These are phyloP conservation scores for Rhodotorula sp. DNA, from an alignment of 1,284 basidiomycete species.

Conservation along the genomic window DNA sequence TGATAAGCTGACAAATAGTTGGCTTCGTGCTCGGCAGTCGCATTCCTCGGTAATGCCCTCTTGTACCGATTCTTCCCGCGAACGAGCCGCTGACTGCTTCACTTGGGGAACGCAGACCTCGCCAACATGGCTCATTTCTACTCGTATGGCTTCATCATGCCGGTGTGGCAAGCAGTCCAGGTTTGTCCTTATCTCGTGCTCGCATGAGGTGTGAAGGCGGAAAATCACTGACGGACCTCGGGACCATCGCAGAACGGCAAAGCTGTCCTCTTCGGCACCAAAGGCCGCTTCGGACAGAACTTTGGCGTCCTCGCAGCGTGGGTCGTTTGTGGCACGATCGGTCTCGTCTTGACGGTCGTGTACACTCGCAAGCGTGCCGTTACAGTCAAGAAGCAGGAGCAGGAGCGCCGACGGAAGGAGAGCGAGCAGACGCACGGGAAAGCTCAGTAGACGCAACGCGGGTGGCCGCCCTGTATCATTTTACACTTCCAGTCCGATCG, in stretches of 20 bases:
- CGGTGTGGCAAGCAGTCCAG: slow-evolving; percentile 46
- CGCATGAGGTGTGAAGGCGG: too few relatives aligned
- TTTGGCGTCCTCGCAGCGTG: slow-evolving; percentile 47
- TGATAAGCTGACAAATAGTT: not conserved
- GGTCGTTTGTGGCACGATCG: slow-evolving; percentile 18
- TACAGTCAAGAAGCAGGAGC: slow-evolving; percentile 3
- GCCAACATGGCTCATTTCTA: slow-evolving; percentile 46
- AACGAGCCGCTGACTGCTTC: not conserved
- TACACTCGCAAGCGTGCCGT: slow-evolving; percentile 5
- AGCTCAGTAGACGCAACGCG: not conserved
- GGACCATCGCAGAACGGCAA: slow-evolving; percentile 38
- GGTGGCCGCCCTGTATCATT: too few relatives aligned
- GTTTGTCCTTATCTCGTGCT: not conserved
- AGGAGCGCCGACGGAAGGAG: slow-evolving; percentile 43
- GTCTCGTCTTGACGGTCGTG: not conserved
- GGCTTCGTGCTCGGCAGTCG: slow-evolving; percentile 1
- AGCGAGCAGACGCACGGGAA: not conserved
- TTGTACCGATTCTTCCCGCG: too few relatives aligned
- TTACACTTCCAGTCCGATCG: too few relatives aligned
- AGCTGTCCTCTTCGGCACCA: slow-evolving; percentile 46
- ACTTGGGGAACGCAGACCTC: slow-evolving; percentile 38
- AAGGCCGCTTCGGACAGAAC: slow-evolving; percentile 47
- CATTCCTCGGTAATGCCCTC: slow-evolving; percentile 12
- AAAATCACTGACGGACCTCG: not conserved
- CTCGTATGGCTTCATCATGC: slow-evolving; percentile 46